These are phyloP conservation scores for Corynascus novoguineensis DNA, from an alignment of 495 filamentous ascomycete genomes.

Conservation along the genomic window DNA sequence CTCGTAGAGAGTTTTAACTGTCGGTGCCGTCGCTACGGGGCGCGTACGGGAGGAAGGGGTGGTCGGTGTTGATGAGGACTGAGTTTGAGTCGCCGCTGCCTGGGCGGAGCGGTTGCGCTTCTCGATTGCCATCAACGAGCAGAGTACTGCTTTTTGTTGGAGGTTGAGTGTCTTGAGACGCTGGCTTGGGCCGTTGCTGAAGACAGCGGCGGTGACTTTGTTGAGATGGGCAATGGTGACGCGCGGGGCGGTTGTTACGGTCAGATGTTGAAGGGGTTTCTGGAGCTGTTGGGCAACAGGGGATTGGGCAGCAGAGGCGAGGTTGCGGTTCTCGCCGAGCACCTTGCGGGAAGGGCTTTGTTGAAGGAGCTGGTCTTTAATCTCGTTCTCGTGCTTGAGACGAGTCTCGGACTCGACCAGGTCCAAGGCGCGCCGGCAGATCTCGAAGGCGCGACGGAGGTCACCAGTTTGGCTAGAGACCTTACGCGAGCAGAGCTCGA, in stretches of 20 bases:
- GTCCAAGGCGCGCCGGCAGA: conserved; percentile 85
- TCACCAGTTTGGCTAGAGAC: conserved; percentile 91
- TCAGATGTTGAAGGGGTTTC: conserved; percentile 55
- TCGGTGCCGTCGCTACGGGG: conserved; percentile 50
- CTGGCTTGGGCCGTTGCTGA: conserved; percentile 77
- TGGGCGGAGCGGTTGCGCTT: conserved; percentile 56
- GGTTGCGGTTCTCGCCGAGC: conserved; percentile 42
- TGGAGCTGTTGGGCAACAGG: conserved; percentile 26
- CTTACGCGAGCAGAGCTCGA: conserved; percentile 89
- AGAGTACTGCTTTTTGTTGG: conserved; percentile 94
- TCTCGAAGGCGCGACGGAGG: conserved; percentile 90
- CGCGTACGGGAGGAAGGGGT: conserved; percentile 25
- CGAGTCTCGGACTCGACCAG: conserved; percentile 79
- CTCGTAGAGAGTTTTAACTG: conserved; percentile 70
- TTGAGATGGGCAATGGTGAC: conserved; percentile 87
- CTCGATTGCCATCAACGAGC: conserved; percentile 77
- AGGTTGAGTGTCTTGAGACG: conserved; percentile 82
- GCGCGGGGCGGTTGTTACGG: conserved; percentile 71
- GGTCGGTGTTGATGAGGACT: conserved; percentile 18
- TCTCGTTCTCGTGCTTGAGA: conserved; percentile 52
- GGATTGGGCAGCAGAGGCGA: conserved; percentile 39
- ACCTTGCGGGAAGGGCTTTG: conserved; percentile 40
- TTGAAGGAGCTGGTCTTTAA: conserved; percentile 46
- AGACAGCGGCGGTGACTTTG: conserved; percentile 76
- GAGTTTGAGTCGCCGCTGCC: no score